These are phyloP conservation scores for Hypholoma sublateritium DNA, from an alignment of 768 basidiomycete genomes.

Conservation along the genomic window DNA sequence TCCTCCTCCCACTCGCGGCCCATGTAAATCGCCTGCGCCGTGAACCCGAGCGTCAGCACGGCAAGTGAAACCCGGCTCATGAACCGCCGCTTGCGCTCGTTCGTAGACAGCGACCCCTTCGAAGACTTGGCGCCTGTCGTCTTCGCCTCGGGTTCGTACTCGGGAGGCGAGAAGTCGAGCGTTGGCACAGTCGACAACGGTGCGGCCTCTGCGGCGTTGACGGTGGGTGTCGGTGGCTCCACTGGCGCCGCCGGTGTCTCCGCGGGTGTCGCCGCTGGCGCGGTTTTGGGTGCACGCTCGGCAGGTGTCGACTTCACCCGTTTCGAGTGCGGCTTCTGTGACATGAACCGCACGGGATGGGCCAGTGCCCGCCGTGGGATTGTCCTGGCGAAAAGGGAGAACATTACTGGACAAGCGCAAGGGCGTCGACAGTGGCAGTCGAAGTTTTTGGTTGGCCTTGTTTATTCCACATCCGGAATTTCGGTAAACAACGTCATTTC, in stretches of 20 bases:
- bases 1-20: constrained; percentile 79
- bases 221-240: constrained; percentile 7
- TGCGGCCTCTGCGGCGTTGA: background rate
- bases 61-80: constrained; percentile 56
- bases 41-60: constrained; percentile 54
- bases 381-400: constrained; percentile 33
- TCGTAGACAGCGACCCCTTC: constrained; percentile 74
- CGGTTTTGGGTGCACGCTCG: constrained; percentile 10
- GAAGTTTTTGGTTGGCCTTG: constrained; percentile 18
- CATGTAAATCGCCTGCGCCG: constrained; percentile 59
- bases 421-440: background rate
- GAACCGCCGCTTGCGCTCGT: constrained; percentile 67
- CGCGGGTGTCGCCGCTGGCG: constrained; percentile 16
- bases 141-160: constrained; percentile 40
- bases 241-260: constrained; percentile 20
- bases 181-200: constrained; percentile 38
- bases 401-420: constrained; percentile 18
- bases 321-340: constrained; percentile 27
- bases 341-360: constrained; percentile 34
- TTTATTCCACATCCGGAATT: constrained; percentile 2
- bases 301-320: constrained; percentile 11
- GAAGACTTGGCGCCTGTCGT: constrained; percentile 79
- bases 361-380: constrained; percentile 31
- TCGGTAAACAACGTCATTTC: background rate
- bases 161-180: constrained; percentile 66